Percentiles rank a stretch among this genome's conserved stretches.
Evolutionary conservation across 352 stramenopile species (phyloP).

Genomic region (Pythium rhizo-oryzae): DNA sequence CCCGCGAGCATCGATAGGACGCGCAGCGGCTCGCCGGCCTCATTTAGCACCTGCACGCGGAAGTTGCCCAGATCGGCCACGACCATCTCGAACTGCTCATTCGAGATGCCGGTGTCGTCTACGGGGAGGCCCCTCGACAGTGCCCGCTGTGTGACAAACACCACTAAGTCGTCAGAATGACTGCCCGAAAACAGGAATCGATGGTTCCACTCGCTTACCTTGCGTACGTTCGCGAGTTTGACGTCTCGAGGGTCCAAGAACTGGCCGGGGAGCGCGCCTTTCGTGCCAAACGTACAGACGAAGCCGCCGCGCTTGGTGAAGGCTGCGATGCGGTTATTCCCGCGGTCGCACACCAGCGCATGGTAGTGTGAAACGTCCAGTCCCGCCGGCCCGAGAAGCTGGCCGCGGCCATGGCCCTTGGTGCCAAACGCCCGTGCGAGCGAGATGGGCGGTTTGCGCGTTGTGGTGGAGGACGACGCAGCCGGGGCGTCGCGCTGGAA

Average conservation of each 20-base stretch:
- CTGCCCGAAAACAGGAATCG: not conserved
- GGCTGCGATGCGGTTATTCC: slow-evolving; percentile 47
- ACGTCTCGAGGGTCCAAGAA: slow-evolving; percentile 61
- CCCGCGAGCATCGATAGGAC: slow-evolving; percentile 54
- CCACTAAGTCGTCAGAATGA: not conserved
- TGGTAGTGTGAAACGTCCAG: slow-evolving; percentile 75
- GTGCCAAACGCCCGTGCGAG: slow-evolving; percentile 34
- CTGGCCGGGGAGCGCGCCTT: slow-evolving; percentile 36
- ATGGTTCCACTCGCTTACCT: slow-evolving; percentile 34
- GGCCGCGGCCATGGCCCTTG: slow-evolving; percentile 33
- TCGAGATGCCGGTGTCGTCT: slow-evolving; percentile 44
- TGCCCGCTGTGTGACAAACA: slow-evolving; percentile 26
- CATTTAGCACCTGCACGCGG: slow-evolving; percentile 69
- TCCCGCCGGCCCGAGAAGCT: slow-evolving; percentile 46
- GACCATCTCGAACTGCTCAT: slow-evolving; percentile 72
- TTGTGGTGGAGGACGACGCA: not conserved
- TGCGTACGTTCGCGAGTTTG: slow-evolving; percentile 59
- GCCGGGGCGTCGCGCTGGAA: not conserved
- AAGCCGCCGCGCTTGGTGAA: slow-evolving; percentile 67
- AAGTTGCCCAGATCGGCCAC: slow-evolving; percentile 70
- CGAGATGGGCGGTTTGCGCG: slow-evolving; percentile 1
- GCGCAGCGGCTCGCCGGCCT: slow-evolving; percentile 52
- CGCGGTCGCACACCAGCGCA: slow-evolving; percentile 59
- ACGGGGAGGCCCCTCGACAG: slow-evolving; percentile 40
- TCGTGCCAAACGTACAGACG: slow-evolving; percentile 45